Conservation (phyloP, 2,329 filamentous ascomycete species). For the Colletotrichum coccodes region DNA sequence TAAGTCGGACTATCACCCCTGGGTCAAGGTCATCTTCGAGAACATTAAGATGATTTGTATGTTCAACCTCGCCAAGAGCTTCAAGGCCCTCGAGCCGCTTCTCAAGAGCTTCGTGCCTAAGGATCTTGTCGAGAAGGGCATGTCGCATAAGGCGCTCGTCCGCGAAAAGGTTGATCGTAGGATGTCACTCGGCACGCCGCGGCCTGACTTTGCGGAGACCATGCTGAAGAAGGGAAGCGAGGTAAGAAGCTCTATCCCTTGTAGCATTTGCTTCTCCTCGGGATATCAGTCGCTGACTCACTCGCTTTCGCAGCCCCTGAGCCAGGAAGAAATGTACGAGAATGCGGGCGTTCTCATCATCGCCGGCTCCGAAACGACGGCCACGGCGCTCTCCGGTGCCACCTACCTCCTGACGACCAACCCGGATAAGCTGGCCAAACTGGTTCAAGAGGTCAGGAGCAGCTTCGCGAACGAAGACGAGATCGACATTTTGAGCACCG, state of each 20-base stretch:
- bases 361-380: conserved; percentile 48
- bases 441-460: conserved; percentile 49
- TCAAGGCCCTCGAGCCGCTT: neutral
- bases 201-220: conserved; percentile 35
- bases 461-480: conserved; percentile 46
- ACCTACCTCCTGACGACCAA: conserved; percentile 43
- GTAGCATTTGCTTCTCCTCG: no score
- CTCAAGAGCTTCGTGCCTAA: conserved; percentile 11
- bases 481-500: conserved; percentile 45
- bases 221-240: conserved; percentile 31
- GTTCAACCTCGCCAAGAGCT: neutral
- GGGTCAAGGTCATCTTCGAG: conserved; percentile 35
- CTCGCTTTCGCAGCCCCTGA: conserved; percentile 12
- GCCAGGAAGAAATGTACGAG: conserved; percentile 35
- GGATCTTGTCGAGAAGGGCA: neutral
- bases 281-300: neutral
- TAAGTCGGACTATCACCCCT: conserved; percentile 28
- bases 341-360: conserved; percentile 38
- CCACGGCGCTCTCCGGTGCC: conserved; percentile 41
- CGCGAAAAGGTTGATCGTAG: conserved; percentile 26
- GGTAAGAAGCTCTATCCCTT: neutral
- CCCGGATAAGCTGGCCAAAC: conserved; percentile 40
- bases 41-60: conserved; percentile 6
- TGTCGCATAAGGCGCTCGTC: neutral
- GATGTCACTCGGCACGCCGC: conserved; percentile 23